Conservation (phyloP, 768 basidiomycete genomes). For the Termitomyces bulborhizus region DNA sequence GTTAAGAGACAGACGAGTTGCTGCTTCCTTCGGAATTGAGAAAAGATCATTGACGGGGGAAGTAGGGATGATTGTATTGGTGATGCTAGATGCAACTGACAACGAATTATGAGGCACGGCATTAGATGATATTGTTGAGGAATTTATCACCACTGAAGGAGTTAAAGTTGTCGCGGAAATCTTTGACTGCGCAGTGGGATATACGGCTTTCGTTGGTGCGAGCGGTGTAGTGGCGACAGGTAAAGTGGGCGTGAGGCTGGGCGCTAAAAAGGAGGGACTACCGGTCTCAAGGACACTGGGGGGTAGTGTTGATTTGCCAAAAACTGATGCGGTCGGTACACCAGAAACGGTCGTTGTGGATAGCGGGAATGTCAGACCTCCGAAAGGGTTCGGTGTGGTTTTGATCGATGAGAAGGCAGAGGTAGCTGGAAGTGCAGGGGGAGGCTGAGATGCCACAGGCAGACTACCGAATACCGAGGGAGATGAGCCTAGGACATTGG, state of each 20-base stretch:
- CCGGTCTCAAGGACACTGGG: slow-evolving; percentile 2
- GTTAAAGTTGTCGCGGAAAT: not conserved
- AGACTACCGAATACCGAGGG: slow-evolving; percentile 6
- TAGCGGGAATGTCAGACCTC: slow-evolving; percentile 15
- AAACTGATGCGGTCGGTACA: slow-evolving; percentile 12
- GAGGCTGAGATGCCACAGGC: slow-evolving; percentile 11
- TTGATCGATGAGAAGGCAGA: slow-evolving; percentile 35
- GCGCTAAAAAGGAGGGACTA: not conserved
- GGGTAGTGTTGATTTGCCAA: slow-evolving; percentile 11
- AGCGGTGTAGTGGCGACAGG: not conserved
- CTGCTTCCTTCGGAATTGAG: not conserved
- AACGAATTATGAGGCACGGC: not conserved
- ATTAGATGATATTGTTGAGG: not conserved
- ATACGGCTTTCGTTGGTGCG: not conserved
- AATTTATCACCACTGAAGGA: slow-evolving; percentile 8
- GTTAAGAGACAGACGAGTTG: slow-evolving; percentile 8
- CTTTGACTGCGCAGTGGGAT: not conserved
- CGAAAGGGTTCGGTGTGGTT: slow-evolving; percentile 34
- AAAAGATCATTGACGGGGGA: not conserved
- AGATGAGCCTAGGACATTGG: not conserved
- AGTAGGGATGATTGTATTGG: not conserved
- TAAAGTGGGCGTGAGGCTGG: not conserved
- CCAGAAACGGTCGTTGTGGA: slow-evolving; percentile 13
- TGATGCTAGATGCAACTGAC: not conserved
- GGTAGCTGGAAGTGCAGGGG: slow-evolving; percentile 12